A percentile compares a stretch with the other conserved stretches of the same genome.
Conservation (phyloP, 768 basidiomycete species). For the Suillus alpinus region DNA sequence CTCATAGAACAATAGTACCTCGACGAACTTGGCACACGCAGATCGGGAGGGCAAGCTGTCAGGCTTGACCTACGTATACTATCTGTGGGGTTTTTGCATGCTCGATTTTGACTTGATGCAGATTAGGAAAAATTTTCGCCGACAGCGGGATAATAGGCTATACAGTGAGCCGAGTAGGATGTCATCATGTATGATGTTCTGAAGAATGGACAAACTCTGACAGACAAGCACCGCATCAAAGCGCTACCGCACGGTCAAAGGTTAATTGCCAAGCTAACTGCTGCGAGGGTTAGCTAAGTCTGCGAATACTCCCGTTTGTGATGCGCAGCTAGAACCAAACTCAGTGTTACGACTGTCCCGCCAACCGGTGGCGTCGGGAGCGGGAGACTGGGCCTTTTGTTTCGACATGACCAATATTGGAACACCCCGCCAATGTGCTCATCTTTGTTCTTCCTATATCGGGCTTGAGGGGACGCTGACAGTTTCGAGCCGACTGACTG, state of each 20-base stretch:
- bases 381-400: neutral
- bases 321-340: neutral
- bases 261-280: neutral
- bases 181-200: neutral
- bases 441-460: neutral
- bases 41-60: neutral
- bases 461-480: neutral
- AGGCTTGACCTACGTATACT: neutral
- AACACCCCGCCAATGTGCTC: neutral
- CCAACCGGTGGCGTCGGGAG: conserved; percentile 4
- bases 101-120: neutral
- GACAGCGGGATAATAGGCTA: neutral
- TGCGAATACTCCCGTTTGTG: neutral
- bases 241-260: neutral
- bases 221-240: neutral
- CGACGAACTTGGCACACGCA: neutral
- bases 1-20: neutral
- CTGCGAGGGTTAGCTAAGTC: neutral
- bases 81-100: neutral
- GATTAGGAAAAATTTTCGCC: neutral
- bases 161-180: neutral
- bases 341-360: neutral
- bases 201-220: neutral
- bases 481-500: neutral
- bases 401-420: neutral